Conservation (phyloP, 257 asterid species). For the Nicotiana obtusifolia region DNA sequence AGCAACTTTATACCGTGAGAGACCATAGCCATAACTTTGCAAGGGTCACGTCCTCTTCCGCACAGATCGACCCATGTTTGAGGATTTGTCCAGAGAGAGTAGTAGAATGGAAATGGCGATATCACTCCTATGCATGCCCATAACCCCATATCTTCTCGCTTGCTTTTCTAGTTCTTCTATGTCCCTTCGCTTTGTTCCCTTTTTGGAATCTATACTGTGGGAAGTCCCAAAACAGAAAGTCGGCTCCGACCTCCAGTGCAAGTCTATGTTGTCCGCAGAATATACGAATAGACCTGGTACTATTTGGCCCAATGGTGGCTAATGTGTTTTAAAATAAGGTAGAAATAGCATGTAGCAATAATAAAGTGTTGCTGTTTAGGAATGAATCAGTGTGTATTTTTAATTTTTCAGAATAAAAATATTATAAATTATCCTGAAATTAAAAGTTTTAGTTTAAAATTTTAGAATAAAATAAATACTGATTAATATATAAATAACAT, state of each 20-base stretch:
- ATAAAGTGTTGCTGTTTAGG: too few species aligned
- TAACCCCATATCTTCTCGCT: conserved; percentile 49
- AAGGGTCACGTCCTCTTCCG: conserved; percentile 68
- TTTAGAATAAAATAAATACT: too few species aligned
- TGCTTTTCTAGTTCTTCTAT: background rate
- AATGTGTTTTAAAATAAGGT: too few species aligned
- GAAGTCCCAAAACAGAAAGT: background rate
- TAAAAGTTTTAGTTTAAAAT: too few species aligned
- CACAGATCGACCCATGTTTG: conserved; percentile 79
- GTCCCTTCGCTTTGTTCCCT: background rate
- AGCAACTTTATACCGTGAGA: conserved; percentile 66
- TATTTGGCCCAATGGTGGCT: too few species aligned
- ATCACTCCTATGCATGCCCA: conserved; percentile 61
- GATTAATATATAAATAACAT: too few species aligned
- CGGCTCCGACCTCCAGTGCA: background rate
- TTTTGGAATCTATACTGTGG: background rate
- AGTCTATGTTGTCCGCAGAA: background rate
- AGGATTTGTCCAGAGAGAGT: conserved; percentile 78
- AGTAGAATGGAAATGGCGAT: conserved; percentile 87
- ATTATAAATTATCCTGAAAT: too few species aligned
- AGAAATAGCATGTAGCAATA: too few species aligned
- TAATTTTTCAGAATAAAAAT: too few species aligned
- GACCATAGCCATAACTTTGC: conserved; percentile 61
- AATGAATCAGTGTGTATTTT: too few species aligned
- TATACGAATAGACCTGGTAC: too few species aligned